Conservation (phyloP, 768 basidiomycete genomes). For the Pholiota molesta region DNA sequence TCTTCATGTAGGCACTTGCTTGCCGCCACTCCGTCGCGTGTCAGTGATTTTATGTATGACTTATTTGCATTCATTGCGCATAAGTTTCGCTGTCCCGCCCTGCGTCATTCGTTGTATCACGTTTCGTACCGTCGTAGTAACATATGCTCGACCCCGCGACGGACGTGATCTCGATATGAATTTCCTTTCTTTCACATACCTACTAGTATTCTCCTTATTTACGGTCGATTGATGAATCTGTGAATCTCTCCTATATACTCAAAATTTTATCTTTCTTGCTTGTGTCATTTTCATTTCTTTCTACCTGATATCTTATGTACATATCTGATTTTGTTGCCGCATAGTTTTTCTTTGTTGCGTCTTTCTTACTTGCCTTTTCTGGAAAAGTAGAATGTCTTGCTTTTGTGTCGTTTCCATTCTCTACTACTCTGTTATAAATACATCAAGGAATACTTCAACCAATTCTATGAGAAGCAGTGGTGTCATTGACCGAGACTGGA, state of each 20-base stretch:
- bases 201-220: slow-evolving; percentile 27
- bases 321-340: not conserved
- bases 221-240: slow-evolving; percentile 9
- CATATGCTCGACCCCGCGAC: slow-evolving; percentile 59
- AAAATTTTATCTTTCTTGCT: slow-evolving; percentile 7
- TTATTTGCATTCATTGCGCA: slow-evolving; percentile 24
- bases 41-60: slow-evolving; percentile 30
- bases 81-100: slow-evolving; percentile 42
- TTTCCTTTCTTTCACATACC: slow-evolving; percentile 25
- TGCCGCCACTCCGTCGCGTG: slow-evolving; percentile 27
- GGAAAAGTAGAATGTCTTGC: too few species aligned
- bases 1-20: slow-evolving; percentile 27
- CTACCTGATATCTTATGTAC: slow-evolving; percentile 4
- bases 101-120: slow-evolving; percentile 61
- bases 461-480: not conserved
- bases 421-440: too few species aligned
- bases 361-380: not conserved
- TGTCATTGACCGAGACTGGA: not conserved
- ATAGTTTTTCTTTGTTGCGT: not conserved
- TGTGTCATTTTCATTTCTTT: slow-evolving; percentile 9
- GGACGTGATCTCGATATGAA: slow-evolving; percentile 65
- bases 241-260: slow-evolving; percentile 9
- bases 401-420: too few species aligned
- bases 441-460: not conserved
- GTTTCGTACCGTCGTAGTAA: slow-evolving; percentile 65